Evolutionary conservation across 331 rosid species (phyloP).

Genomic region (Dryas integrifolia): DNA sequence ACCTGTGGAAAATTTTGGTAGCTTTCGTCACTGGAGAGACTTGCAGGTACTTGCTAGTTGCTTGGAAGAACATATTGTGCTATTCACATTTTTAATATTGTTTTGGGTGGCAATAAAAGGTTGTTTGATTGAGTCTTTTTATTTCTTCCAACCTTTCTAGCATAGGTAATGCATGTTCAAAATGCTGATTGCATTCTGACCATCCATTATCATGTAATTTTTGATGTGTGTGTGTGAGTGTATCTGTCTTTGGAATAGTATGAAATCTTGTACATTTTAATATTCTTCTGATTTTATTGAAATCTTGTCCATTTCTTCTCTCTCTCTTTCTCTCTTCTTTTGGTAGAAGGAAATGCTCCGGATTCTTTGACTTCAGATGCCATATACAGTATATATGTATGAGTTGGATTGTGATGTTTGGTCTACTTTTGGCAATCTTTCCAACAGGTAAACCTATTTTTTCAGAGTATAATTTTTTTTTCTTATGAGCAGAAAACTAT

Average conservation of each 20-base stretch:
- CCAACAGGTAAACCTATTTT: constrained; percentile 56
- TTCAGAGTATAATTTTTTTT: neutral
- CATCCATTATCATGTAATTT: too few species aligned
- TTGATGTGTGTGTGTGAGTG: neutral
- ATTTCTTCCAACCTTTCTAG: neutral
- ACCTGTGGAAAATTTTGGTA: constrained; percentile 50
- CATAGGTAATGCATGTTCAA: neutral
- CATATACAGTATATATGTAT: constrained; percentile 84
- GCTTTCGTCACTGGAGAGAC: constrained; percentile 70
- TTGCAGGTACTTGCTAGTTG: constrained; percentile 60
- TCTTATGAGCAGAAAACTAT: neutral
- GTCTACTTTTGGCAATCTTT: constrained; percentile 67
- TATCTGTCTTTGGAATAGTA: neutral
- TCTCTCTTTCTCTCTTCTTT: neutral
- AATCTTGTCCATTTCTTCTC: neutral
- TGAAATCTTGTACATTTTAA: neutral
- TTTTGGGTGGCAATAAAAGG: neutral
- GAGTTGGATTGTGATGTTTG: constrained; percentile 82
- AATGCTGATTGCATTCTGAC: neutral
- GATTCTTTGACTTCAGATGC: constrained; percentile 81
- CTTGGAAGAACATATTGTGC: neutral
- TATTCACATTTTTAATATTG: neutral
- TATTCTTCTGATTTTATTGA: neutral
- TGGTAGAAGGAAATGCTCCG: constrained; percentile 62
- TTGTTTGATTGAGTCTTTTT: neutral